Base-by-base conservation (phyloP, 2,329 filamentous ascomycete species). In the Claviceps digitariae region DNA sequence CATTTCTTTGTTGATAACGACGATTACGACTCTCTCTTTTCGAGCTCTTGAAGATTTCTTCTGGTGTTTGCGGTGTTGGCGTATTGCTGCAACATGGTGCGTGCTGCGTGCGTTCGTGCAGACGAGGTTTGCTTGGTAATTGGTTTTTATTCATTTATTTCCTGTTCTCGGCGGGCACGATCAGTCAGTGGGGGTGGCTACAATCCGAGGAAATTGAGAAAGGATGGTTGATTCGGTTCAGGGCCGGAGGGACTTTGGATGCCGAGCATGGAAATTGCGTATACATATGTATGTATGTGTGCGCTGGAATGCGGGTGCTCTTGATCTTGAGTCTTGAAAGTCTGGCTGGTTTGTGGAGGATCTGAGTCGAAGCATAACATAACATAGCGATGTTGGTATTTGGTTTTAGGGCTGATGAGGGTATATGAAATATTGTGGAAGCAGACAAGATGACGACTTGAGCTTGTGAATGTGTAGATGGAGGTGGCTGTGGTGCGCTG, bases 21-120 rank as follows among this genome's bases (percentile, higher is more conserved):
- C 50, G 53, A 55, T 55, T 34, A 55, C 46, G 50, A 54, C 50
- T 34, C 31, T 34, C 38, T 46, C 45, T 52, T 12, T 50, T 50
- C 38, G 20, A 52, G 50, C 53, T 49, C 25, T 20, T 20, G 8
- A 29, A 21, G 38, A 49, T 49, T 49, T 45, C 43, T 27, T 45
- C 4, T 45, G 43, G 48, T 45, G 48, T 52, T 38, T 29, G 27
- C 27, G 53, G 50, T 38, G 20, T 52, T 21, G 23, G 38, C 21
- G 21, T 2, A 25, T 46, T 50, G 49, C 45, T 52, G 45, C 45
- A 45, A 20, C 27, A 48, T 23, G 34, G 31, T 36, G 10, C 34
- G 31, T 48, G n/a, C 27, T 29, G 27, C 8, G 27, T 29, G 27
- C 8, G 27, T 8, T 34, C 51, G 34, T 29, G 50, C 31, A 41